phyloP scores from a whole-genome alignment of 2,329 filamentous ascomycete species.

The Curvularia sp. region DNA sequence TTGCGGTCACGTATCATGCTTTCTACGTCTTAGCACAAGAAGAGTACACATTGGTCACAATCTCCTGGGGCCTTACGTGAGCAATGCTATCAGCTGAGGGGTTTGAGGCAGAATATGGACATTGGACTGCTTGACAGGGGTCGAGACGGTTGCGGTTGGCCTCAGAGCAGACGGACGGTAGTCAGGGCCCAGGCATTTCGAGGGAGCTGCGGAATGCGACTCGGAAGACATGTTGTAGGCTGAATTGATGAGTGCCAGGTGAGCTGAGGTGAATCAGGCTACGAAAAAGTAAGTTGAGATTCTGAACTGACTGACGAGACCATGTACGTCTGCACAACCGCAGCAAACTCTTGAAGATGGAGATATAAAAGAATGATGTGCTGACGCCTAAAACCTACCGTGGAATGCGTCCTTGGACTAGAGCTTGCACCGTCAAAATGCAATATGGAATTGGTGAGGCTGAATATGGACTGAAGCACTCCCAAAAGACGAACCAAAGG shows the following conservation, averaged over 20 bases:
- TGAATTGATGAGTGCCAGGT: neutral
- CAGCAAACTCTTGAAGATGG: neutral
- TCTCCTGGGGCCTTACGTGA: slow-evolving; percentile 75
- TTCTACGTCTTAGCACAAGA: slow-evolving; percentile 14
- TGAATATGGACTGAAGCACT: slow-evolving; percentile 22
- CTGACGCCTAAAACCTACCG: slow-evolving; percentile 6
- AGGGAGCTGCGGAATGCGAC: slow-evolving; percentile 50
- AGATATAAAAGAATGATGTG: neutral
- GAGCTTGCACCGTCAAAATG: slow-evolving; percentile 7
- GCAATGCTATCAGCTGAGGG: slow-evolving; percentile 92
- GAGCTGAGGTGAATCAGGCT: slow-evolving; percentile 16
- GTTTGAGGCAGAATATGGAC: slow-evolving; percentile 91
- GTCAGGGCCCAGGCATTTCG: slow-evolving; percentile 76
- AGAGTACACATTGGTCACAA: slow-evolving; percentile 8
- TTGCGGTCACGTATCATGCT: slow-evolving; percentile 95
- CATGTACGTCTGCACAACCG: neutral
- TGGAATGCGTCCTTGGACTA: slow-evolving; percentile 1
- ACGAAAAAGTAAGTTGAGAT: slow-evolving; percentile 6
- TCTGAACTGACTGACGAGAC: neutral
- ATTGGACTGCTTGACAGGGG: slow-evolving; percentile 79
- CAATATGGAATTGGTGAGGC: slow-evolving; percentile 15
- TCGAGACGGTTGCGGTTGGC: slow-evolving; percentile 88
- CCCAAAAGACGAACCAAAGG: slow-evolving; percentile 19
- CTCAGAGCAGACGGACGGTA: slow-evolving; percentile 80
- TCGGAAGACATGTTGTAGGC: slow-evolving; percentile 37